phyloP scores from a whole-genome alignment of 106 monocot genomes.

The Apostasia ramifera region DNA sequence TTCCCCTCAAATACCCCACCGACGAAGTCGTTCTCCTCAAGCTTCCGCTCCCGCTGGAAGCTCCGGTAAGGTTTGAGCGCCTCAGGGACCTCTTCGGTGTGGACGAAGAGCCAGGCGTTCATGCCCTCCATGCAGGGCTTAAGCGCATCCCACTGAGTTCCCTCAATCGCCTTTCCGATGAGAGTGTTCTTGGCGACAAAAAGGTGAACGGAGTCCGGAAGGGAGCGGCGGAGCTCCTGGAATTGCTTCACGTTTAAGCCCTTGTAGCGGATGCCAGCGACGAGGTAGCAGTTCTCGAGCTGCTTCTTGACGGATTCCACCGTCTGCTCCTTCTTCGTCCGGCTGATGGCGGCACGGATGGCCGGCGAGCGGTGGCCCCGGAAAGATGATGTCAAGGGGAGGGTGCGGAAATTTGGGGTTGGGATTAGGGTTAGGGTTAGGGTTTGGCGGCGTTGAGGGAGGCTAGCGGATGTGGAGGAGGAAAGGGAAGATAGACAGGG shows the following conservation, averaged over 20 bases:
- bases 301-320: conserved; percentile 47
- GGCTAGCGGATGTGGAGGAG: conserved; percentile 23
- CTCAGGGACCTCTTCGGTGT: conserved; percentile 79
- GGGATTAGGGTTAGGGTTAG: conserved; percentile 5
- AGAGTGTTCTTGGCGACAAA: conserved; percentile 90
- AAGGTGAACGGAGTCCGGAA: conserved; percentile 59
- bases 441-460: neutral
- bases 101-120: conserved; percentile 96
- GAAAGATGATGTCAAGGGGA: neutral
- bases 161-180: conserved; percentile 86
- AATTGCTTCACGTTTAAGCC: conserved; percentile 84
- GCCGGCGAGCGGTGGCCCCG: neutral
- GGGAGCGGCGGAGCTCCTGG: conserved; percentile 70
- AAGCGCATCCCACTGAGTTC: conserved; percentile 69
- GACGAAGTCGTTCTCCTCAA: conserved; percentile 80
- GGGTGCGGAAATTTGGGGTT: neutral
- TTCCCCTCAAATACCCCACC: conserved; percentile 92
- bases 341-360: conserved; percentile 82
- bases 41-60: conserved; percentile 79
- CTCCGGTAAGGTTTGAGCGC: conserved; percentile 72
- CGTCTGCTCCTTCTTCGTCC: conserved; percentile 70
- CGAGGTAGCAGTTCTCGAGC: conserved; percentile 81
- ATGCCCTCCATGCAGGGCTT: conserved; percentile 82
- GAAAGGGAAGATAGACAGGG: conserved; percentile 3
- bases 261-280: conserved; percentile 86